A percentile compares a stretch with the other conserved stretches of the same genome.
Conservation (phyloP, 768 basidiomycete species). For the Leccinum aurantiacum region DNA sequence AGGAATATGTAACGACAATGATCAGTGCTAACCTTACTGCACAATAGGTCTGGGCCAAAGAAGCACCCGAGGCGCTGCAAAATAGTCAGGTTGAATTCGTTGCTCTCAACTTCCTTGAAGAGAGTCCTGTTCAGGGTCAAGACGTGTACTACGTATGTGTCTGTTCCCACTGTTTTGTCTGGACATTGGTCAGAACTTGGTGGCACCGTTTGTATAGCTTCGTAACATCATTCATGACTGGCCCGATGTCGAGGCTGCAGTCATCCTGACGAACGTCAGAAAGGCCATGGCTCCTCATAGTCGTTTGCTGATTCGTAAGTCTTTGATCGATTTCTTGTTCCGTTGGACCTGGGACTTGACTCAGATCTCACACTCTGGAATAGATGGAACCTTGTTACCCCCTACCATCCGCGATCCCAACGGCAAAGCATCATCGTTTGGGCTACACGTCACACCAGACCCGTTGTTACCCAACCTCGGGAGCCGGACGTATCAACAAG, state of each 20-base stretch:
- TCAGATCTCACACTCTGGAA: not conserved
- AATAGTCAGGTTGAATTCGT: constrained; percentile 4
- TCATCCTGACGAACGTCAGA: constrained; percentile 32
- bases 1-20: not conserved
- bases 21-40: not conserved
- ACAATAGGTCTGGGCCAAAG: not conserved
- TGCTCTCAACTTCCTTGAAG: not conserved
- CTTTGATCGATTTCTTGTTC: not conserved
- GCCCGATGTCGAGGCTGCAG: constrained; percentile 34
- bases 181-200: not conserved
- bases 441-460: constrained; percentile 36
- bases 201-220: constrained; percentile 6
- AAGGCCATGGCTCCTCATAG: constrained; percentile 31
- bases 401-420: constrained; percentile 9
- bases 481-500: constrained; percentile 41
- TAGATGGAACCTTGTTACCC: constrained; percentile 24
- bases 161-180: not conserved
- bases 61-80: constrained; percentile 7
- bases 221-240: constrained; percentile 37
- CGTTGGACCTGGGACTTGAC: not conserved
- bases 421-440: not conserved
- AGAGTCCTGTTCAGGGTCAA: not conserved
- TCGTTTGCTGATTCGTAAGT: constrained; percentile 36
- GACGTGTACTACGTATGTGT: not conserved
- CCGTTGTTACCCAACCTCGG: constrained; percentile 51